A percentile compares a stretch with the other conserved stretches of the same genome.
Conservation (phyloP, 768 basidiomycete species). For the Trametes gibbosa region DNA sequence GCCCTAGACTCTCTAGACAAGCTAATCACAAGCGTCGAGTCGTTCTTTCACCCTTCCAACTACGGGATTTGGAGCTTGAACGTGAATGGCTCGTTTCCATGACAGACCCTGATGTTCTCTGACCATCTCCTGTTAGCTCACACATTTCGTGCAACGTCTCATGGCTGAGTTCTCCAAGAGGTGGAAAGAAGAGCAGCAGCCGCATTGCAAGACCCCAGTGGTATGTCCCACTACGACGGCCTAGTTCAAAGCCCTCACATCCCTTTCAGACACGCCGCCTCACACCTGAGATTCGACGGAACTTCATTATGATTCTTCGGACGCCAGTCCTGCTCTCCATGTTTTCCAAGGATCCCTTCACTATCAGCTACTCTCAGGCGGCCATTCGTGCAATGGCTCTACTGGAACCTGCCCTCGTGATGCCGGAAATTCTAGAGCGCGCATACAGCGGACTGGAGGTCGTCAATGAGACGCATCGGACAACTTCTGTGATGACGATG, state of each 20-base stretch:
- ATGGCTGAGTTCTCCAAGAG: constrained; percentile 77
- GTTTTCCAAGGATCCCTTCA: constrained; percentile 81
- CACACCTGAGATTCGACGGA: constrained; percentile 75
- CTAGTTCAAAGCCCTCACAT: background rate
- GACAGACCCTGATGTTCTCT: background rate
- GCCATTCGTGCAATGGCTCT: constrained; percentile 75
- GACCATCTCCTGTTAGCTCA: constrained; percentile 41
- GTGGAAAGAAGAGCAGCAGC: constrained; percentile 73
- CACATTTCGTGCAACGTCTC: constrained; percentile 69
- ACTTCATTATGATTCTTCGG: constrained; percentile 76
- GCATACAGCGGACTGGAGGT: constrained; percentile 91
- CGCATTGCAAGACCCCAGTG: constrained; percentile 74
- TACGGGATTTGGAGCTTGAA: constrained; percentile 77
- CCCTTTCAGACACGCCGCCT: constrained; percentile 61
- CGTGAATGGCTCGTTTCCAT: constrained; percentile 36
- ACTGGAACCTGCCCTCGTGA: constrained; percentile 79
- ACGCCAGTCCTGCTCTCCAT: constrained; percentile 89
- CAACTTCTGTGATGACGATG: constrained; percentile 86
- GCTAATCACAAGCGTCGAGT: constrained; percentile 88
- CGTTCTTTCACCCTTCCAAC: constrained; percentile 95
- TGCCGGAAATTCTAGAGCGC: constrained; percentile 89
- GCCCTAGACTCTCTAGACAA: constrained; percentile 86
- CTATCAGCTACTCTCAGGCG: constrained; percentile 79
- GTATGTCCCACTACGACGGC: constrained; percentile 37
- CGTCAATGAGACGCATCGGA: constrained; percentile 93